Percentiles rank a stretch among this genome's conserved stretches.
Conservation (phyloP, 441 rosid species). For the Populus hybrid region DNA sequence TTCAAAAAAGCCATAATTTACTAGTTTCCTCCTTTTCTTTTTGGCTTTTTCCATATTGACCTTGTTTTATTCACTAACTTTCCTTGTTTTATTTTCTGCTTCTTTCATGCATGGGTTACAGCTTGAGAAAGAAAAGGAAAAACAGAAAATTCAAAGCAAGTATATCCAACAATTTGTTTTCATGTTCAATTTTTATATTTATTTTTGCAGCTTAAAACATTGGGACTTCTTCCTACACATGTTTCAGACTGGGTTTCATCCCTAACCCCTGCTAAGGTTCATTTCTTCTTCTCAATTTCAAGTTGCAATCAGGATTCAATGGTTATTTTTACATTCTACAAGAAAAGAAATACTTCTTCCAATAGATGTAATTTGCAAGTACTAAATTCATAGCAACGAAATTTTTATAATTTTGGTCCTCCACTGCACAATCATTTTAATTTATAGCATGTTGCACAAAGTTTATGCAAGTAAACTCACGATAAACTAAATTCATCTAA, state of each 20-base stretch:
- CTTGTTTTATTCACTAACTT: not conserved
- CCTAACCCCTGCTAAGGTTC: slow-evolving; percentile 91
- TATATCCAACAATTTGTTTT: slow-evolving; percentile 2
- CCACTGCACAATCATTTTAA: too few relatives aligned
- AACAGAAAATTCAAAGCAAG: not conserved
- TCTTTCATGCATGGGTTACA: not conserved
- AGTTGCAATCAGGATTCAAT: not conserved
- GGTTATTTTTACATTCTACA: not conserved
- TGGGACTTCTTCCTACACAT: slow-evolving; percentile 98
- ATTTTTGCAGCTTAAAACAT: slow-evolving; percentile 74
- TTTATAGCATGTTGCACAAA: too few relatives aligned
- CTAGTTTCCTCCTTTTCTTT: not conserved
- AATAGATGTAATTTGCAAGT: too few relatives aligned
- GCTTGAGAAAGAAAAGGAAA: not conserved
- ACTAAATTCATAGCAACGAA: too few relatives aligned
- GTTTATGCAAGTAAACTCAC: too few relatives aligned
- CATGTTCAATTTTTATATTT: slow-evolving; percentile 14
- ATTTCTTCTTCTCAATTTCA: slow-evolving; percentile 7
- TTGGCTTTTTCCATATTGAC: not conserved
- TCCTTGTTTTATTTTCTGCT: not conserved
- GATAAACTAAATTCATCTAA: too few relatives aligned
- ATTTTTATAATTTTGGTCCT: too few relatives aligned
- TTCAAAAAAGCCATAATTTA: too few relatives aligned
- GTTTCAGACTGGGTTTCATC: slow-evolving; percentile 99
- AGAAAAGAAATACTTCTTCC: not conserved